Evolutionary conservation across 164 flowering plant species (phyloP).

Genomic region (Tinospora cordifolia): DNA sequence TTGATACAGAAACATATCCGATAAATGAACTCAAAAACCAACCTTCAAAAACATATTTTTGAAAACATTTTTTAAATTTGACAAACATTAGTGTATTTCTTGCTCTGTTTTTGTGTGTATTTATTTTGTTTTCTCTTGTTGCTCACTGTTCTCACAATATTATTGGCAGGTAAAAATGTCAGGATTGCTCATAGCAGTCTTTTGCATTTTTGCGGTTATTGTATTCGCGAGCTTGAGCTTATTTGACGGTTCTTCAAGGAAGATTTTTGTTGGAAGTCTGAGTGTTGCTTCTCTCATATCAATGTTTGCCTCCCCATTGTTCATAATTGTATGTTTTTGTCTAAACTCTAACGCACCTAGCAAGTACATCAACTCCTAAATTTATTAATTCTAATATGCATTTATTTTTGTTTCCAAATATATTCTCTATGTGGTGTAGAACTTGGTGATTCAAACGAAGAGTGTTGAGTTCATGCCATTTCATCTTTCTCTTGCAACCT

Average conservation of each 20-base stretch:
- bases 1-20: no score
- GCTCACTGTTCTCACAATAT: background rate
- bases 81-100: background rate
- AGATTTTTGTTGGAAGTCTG: slow-evolving; percentile 52
- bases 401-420: background rate
- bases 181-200: slow-evolving; percentile 41
- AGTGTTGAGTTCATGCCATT: slow-evolving; percentile 63
- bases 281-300: slow-evolving; percentile 63
- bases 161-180: slow-evolving; percentile 45
- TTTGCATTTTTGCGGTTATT: slow-evolving; percentile 33
- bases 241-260: slow-evolving; percentile 33
- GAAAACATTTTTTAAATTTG: no score
- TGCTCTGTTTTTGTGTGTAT: background rate
- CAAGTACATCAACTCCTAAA: background rate
- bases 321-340: slow-evolving; percentile 46
- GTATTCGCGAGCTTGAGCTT: slow-evolving; percentile 38
- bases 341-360: background rate
- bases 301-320: slow-evolving; percentile 80
- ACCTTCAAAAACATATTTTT: no score
- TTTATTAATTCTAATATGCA: background rate
- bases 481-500: slow-evolving; percentile 50
- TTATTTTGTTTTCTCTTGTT: slow-evolving; percentile 4
- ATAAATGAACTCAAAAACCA: no score
- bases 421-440: slow-evolving; percentile 20
- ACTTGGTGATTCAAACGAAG: slow-evolving; percentile 43